Evolutionary conservation across 2,329 filamentous ascomycete species (phyloP).

Genomic region (Exophiala lecanii-corni): DNA sequence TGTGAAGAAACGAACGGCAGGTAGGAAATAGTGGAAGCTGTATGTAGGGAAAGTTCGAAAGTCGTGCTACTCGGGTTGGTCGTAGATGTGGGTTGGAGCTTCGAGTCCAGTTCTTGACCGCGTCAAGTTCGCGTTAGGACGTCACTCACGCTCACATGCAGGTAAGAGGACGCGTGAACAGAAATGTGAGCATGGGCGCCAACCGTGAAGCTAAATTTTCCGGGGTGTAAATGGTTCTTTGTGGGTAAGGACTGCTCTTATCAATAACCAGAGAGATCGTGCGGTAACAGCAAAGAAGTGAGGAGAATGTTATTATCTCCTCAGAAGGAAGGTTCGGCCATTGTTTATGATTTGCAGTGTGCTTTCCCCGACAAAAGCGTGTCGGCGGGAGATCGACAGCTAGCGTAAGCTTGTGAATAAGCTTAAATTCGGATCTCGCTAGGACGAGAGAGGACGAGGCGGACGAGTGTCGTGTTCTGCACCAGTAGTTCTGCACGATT

Average conservation of each 20-base stretch:
- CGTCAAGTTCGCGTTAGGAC: conserved; percentile 22
- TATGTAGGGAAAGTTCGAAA: conserved; percentile 1
- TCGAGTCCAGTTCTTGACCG: conserved; percentile 2
- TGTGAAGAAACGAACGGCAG: no score
- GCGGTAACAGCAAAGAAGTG: no score
- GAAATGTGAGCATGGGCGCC: not conserved
- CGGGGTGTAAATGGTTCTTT: no score
- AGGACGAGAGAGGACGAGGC: no score
- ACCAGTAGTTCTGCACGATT: no score
- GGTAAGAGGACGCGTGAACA: conserved; percentile 6
- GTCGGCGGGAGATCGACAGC: conserved; percentile 18
- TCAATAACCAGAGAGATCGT: no score
- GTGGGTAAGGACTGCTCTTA: no score
- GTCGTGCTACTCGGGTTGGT: not conserved
- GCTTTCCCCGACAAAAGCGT: not conserved
- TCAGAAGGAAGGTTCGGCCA: conserved; percentile 4
- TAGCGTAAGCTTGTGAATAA: conserved; percentile 3
- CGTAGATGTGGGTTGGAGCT: not conserved
- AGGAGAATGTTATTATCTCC: no score
- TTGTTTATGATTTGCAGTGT: conserved; percentile 16
- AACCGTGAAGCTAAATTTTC: no score
- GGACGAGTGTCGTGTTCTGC: no score
- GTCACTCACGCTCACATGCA: conserved; percentile 2
- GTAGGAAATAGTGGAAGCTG: no score
- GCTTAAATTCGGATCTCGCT: not conserved